Evolutionary conservation across 2,329 filamentous ascomycete genomes (phyloP), one percentile per base, ranked within the genome.

Genomic region (Phialemonium atrogriseum): DNA sequence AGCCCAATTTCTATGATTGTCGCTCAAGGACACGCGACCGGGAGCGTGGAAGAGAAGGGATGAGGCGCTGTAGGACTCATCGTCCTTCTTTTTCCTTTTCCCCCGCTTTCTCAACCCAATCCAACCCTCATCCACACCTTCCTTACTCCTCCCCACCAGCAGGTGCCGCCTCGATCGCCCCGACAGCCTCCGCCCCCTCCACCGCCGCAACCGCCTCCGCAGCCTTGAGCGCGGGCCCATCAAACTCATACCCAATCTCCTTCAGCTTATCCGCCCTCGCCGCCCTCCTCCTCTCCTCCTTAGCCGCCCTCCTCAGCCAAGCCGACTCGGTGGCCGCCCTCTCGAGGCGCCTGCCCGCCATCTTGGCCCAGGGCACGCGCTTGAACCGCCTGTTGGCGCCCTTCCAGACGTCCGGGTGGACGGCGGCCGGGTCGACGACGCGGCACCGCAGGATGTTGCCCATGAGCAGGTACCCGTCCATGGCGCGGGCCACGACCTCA

Each of bases 391-490:
- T 78, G 59, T 93, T 89, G 49, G 87, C 85, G 22, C 87, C 87
- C 62, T 91, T 87, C 76, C 87, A 96, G 32, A 95, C 65, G 39
- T 85, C 71, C 15, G 78, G 70, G 54, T 93, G 85, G 25, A 94
- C 66, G 51, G 88, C 78, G 38, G 84, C 84, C 35, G 76, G 64
- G 4, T 84, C 76, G 4, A 95, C 73, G 15, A 78, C 65, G 53
- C 85, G 84, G 59, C 88, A 89, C 59, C 93, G 89, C 46, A 98
- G 68, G 40, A 96, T 83, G 55, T 95, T 89, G 5, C 86, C 85
- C 56, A 94, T 96, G 51, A 98, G 72, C 23, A 96, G 76, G 60
- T 98, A 98, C 62, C 88, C 93, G 68, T 95, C 77, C 91, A 98
- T 98, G 14, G 91, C 94, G 62, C 87, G 84, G 30, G 85, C 81